Base-by-base conservation (phyloP, 805 yeast genomes). In the Torulaspora gathmanii region DNA sequence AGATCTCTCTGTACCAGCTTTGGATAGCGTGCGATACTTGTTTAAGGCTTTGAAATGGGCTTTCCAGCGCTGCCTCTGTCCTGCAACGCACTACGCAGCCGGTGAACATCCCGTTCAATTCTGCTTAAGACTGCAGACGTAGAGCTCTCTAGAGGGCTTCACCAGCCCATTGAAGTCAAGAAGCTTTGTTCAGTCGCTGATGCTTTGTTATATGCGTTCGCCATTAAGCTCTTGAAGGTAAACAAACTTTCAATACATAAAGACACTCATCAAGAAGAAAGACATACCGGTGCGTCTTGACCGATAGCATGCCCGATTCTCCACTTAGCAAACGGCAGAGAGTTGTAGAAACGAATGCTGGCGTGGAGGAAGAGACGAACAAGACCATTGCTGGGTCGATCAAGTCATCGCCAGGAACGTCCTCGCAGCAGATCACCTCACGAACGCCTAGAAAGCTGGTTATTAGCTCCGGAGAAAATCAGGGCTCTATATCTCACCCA, bases 361-460 rank as follows among this genome's bases (percentile, higher is more conserved):
- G 17, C 10, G 35, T 23, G 12, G 40, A 27, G n/a, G 36, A 23
- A 23, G 37, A 28, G 8, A 22, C 25, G 8, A 17, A 23, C 12
- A 25, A 31, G 22, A 39, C 27, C 20, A 20, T 17, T 20, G 33
- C 31, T 37, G 35, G 19, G 17, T 22, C 20, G 22, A 33, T 20
- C 25, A 40, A 38, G 19, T 49, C 56, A 16, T 45, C 53, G 22
- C 34, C 52, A 6, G 31, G 45, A 5, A 13, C 37, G 10, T 42
- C 45, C 10, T 35, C 39, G 13, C 33, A 26, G 16, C 22, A 37
- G 11, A 33, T 31, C 13, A 28, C 20, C 7, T 34, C 52, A 23
- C 44, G 53, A 12, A 61, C 65, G 2, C 66, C 67, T 8, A 52
- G 61, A 33, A 64, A 63, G 36, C 37, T 61, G 27, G 58, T 59